phyloP scores from a whole-genome alignment of 106 monocot genomes.

The Allium cepa region DNA sequence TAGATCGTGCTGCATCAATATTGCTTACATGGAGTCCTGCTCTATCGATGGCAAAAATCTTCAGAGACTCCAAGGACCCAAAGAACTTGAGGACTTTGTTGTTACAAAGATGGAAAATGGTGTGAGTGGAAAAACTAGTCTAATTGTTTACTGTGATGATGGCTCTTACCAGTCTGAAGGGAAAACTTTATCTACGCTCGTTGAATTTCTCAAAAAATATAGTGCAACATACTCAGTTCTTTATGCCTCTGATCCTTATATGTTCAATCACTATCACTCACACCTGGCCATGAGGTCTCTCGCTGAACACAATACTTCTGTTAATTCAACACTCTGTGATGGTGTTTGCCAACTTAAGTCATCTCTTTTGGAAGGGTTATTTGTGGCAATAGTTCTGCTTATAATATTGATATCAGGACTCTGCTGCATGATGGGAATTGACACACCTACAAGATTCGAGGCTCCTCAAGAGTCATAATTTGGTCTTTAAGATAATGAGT shows the following conservation, averaged over 20 bases:
- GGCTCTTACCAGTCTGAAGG: slow-evolving; percentile 6
- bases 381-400: slow-evolving; percentile 78
- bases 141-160: slow-evolving; percentile 57
- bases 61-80: slow-evolving; percentile 35
- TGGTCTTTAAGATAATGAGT: too few relatives aligned
- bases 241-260: slow-evolving; percentile 46
- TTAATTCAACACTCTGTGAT: slow-evolving; percentile 34
- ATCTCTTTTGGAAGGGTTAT: slow-evolving; percentile 50
- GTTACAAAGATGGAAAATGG: slow-evolving; percentile 36
- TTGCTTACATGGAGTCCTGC: slow-evolving; percentile 60
- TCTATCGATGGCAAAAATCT: slow-evolving; percentile 33
- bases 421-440: slow-evolving; percentile 93
- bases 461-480: slow-evolving; percentile 64
- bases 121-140: slow-evolving; percentile 24
- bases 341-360: slow-evolving; percentile 45
- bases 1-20: too few relatives aligned
- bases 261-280: slow-evolving; percentile 6
- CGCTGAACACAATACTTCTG: slow-evolving; percentile 33
- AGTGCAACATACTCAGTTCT: slow-evolving; percentile 55
- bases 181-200: slow-evolving; percentile 43
- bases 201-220: slow-evolving; percentile 39
- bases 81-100: slow-evolving; percentile 48
- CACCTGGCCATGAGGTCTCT: slow-evolving; percentile 32
- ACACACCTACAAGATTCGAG: slow-evolving; percentile 88
- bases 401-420: slow-evolving; percentile 88